Percentiles rank a stretch among this genome's conserved stretches.
These are phyloP conservation scores for Talinum fruticosum DNA, from an alignment of 148 eudicot genomes.

Conservation along the genomic window DNA sequence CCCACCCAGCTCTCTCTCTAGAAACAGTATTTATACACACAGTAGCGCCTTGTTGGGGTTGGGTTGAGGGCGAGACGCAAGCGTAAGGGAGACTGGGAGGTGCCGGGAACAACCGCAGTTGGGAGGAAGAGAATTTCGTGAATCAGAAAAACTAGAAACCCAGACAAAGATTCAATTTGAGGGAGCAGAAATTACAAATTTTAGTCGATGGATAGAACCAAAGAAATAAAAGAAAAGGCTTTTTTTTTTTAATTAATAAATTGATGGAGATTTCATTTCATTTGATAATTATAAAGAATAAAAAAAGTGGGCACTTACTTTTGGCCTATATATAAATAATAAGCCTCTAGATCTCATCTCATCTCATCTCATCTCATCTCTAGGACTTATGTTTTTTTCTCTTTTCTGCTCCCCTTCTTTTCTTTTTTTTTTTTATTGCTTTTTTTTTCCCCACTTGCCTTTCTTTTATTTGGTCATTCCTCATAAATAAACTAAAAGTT, in stretches of 20 bases:
- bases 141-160: background rate
- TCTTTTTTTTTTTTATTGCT: background rate
- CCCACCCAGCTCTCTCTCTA: conserved; percentile 3
- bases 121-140: background rate
- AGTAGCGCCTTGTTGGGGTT: too few relatives aligned
- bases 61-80: background rate
- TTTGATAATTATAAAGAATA: background rate
- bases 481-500: too few relatives aligned
- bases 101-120: background rate
- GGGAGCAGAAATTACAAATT: background rate
- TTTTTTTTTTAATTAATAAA: too few relatives aligned
- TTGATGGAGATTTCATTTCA: background rate
- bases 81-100: background rate
- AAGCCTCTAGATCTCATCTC: conserved; percentile 9
- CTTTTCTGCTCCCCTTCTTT: too few relatives aligned
- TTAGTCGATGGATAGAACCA: background rate
- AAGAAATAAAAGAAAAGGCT: background rate
- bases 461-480: background rate
- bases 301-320: conserved; percentile 1
- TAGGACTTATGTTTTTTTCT: background rate
- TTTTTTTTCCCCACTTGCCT: too few relatives aligned
- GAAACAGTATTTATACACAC: background rate
- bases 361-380: background rate
- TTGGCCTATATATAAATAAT: conserved; percentile 8
- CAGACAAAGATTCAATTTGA: background rate